A percentile compares a stretch with the other conserved stretches of the same genome.
Evolutionary conservation across 225 moss, liverwort and hornwort species (phyloP).

Genomic region (Antitrichia curtipendula): DNA sequence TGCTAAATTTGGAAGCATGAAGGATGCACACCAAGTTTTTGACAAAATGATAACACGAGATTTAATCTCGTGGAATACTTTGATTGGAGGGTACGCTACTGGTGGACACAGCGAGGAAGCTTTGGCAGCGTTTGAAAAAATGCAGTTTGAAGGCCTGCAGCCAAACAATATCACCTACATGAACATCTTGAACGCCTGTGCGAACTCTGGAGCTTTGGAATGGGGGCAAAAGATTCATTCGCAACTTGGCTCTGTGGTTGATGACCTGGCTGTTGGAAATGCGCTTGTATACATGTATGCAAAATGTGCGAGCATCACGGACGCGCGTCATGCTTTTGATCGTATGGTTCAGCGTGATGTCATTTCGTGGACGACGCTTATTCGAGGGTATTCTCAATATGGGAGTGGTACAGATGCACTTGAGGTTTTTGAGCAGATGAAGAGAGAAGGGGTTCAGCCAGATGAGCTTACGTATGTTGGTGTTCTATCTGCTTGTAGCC

Average conservation of each 20-base stretch:
- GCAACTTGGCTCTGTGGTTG: neutral
- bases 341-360: conserved; percentile 11
- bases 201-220: conserved; percentile 10
- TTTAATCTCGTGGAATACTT: conserved; percentile 16
- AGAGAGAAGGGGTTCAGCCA: conserved; percentile 2
- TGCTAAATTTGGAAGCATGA: neutral
- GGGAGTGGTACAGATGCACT: conserved; percentile 4
- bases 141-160: neutral
- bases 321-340: conserved; percentile 8
- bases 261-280: conserved; percentile 1
- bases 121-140: neutral
- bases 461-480: conserved; percentile 16
- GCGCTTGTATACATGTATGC: conserved; percentile 18
- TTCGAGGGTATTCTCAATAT: conserved; percentile 14
- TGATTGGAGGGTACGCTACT: conserved; percentile 27
- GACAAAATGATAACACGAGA: conserved; percentile 5
- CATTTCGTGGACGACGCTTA: conserved; percentile 15
- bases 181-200: conserved; percentile 13
- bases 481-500: conserved; percentile 18
- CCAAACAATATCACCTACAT: conserved; percentile 17
- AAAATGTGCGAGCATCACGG: conserved; percentile 10
- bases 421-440: conserved; percentile 13
- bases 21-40: conserved; percentile 8
- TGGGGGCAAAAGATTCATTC: conserved; percentile 1
- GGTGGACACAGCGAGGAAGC: conserved; percentile 4